Evolutionary conservation across 75 land plant species (phyloP).

Genomic region (Selaginella tamariscina): DNA sequence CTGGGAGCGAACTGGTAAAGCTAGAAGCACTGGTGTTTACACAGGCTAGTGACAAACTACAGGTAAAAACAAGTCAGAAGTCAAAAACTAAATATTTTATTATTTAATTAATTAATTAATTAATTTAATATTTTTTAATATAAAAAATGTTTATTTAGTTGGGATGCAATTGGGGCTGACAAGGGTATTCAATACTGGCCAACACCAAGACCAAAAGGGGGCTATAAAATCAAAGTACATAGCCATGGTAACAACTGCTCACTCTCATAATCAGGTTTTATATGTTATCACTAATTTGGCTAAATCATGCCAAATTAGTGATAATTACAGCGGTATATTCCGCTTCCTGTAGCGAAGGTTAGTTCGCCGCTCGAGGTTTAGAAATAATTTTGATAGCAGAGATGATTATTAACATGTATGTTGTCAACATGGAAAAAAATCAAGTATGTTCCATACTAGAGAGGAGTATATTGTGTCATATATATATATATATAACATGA

Average conservation of each 20-base stretch:
- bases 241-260: background rate
- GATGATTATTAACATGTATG: too few species aligned
- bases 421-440: too few species aligned
- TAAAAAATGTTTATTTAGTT: background rate
- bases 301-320: background rate
- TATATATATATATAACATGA: too few species aligned
- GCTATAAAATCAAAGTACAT: background rate
- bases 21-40: conserved; percentile 10
- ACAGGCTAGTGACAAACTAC: conserved; percentile 5
- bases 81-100: too few species aligned
- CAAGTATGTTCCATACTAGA: too few species aligned
- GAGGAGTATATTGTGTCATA: too few species aligned
- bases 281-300: too few species aligned
- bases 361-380: background rate
- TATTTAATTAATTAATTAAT: too few species aligned
- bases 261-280: background rate
- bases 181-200: conserved; percentile 12
- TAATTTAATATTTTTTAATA: conserved; percentile 3
- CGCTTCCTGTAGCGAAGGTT: background rate
- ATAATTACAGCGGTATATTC: too few species aligned
- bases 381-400: background rate
- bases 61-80: conserved; percentile 3
- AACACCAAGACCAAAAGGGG: conserved; percentile 1
- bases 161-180: background rate
- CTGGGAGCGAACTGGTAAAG: conserved; percentile 9